Evolutionary conservation across 1,284 basidiomycete species (phyloP), one percentile per base, ranked within the genome.

Genomic region (Neotropicomus parvogracilis): DNA sequence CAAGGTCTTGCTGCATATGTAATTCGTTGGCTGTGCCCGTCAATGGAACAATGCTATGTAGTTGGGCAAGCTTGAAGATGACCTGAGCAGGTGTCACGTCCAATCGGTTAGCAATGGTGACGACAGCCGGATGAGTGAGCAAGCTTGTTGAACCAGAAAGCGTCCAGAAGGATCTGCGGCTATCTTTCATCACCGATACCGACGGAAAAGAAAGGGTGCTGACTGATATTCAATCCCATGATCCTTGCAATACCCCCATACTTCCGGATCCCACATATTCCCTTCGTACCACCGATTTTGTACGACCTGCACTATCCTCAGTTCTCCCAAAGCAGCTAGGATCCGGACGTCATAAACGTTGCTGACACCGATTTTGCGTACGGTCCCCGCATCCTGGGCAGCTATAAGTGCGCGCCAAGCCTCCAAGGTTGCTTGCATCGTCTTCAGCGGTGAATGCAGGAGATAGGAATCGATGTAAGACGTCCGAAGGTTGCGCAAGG

Each of bases 251-350:
- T 80, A 83, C 44, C 64, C 63, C 55, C 77, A 70, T 5, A 85
- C 80, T 2, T 74, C 73, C 50, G 69, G 72, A 59, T 91, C 87
- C 85, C 88, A 91, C 5, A 68, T 72, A 56, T 90, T 91, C 10
- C 82, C 81, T 62, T 91, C 81, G 57, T 81, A 84, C 89, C 89
- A 91, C 44, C 88, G 67, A 65, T 91, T 90, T 67, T 90, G 89
- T 13, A 91, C 86, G 20, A 90, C 75, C 49, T 83, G 76, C 3
- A 87, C 77, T 50, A 74, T 75, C 28, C 85, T 71, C 42, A 74
- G 74, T 5, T 72, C 66, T 28, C 74, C 74, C 33, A 90, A 63
- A 34, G 74, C 71, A 34, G 71, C 64, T 13, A 92, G 73, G 9
- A 80, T 55, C 1, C 59, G 59, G 2, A 81, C 73, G 53, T 88